phyloP scores from a whole-genome alignment of 257 asterid genomes.

The Avicennia marina region DNA sequence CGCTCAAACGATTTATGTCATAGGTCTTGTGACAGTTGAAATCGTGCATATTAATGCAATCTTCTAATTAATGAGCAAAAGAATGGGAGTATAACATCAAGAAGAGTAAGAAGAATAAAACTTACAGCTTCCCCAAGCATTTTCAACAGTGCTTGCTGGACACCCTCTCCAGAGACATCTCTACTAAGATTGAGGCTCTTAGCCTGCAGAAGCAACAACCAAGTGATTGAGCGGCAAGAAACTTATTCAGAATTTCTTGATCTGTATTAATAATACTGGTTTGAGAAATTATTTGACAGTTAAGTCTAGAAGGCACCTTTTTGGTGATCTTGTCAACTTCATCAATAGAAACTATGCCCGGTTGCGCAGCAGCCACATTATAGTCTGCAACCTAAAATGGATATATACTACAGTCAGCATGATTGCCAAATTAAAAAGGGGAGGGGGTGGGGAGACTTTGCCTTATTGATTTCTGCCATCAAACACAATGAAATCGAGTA shows the following conservation, averaged over 20 bases:
- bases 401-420: not conserved
- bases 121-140: conserved; percentile 99
- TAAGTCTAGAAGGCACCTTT: conserved; percentile 46
- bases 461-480: no score
- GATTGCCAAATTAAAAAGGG: not conserved
- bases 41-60: no score
- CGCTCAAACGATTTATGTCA: not conserved
- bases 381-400: conserved; percentile 81
- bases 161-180: conserved; percentile 99
- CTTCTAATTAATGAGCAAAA: no score
- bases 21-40: no score
- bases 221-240: conserved; percentile 6
- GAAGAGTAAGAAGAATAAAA: conserved; percentile 3
- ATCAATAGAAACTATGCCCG: conserved; percentile 93
- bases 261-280: not conserved
- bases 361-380: conserved; percentile 96
- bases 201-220: conserved; percentile 45
- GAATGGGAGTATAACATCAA: not conserved
- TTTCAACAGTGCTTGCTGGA: conserved; percentile 93
- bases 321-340: conserved; percentile 99
- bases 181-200: conserved; percentile 95
- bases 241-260: not conserved
- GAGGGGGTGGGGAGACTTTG: no score
- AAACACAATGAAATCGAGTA: not conserved
- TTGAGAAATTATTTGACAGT: not conserved